Base-by-base conservation (phyloP, 306 rosid genomes). In the Fragaria ananassa region DNA sequence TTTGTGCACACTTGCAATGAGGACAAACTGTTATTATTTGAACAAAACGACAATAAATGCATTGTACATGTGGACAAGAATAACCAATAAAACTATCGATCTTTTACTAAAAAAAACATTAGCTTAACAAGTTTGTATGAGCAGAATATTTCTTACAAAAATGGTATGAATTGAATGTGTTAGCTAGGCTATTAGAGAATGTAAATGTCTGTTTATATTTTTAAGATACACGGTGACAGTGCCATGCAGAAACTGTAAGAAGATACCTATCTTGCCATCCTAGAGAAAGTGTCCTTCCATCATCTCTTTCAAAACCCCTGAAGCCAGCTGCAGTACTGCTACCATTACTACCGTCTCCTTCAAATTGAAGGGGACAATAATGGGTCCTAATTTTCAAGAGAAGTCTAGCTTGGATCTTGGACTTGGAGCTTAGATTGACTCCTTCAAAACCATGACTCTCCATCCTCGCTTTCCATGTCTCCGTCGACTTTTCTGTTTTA, bases 211-310 rank as follows among this genome's bases (percentile, higher is more conserved):
- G 35, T 31, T 31, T 31, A 18, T 35, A 49, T 34, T 10, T 12
- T 53, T 72, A 68, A 78, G 80, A 54, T 27, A 78, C 67, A 56
- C 14, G 10, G 31, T 56, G 62, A 75, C 89, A 78, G 44, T 87
- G 83, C 97, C 97, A 92, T 74, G 90, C 86, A 39, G 97, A 87
- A 44, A 87, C 91, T 0, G 93, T 88, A 8, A 88, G 89, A 64
- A 92, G 81, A 84, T 82, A 76, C 86, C 97, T 90, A 74, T 88
- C 83, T 78, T 92, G 96, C 97, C 97, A 92, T 31, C 93, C 92
- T 34, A 92, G 72, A 68, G 93, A 92, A 51, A 92, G 77, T 21
- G 93, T 91, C 69, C 72, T 85, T 67, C 91, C 92, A 57, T 88
- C 96, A 37, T 88, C 93, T 78, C 93, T 92, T 70, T 92, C 97